Percentiles rank a stretch among this genome's conserved stretches.
Conservation (phyloP, 805 yeast species). For the Tetrapisispora iriomotensis region DNA sequence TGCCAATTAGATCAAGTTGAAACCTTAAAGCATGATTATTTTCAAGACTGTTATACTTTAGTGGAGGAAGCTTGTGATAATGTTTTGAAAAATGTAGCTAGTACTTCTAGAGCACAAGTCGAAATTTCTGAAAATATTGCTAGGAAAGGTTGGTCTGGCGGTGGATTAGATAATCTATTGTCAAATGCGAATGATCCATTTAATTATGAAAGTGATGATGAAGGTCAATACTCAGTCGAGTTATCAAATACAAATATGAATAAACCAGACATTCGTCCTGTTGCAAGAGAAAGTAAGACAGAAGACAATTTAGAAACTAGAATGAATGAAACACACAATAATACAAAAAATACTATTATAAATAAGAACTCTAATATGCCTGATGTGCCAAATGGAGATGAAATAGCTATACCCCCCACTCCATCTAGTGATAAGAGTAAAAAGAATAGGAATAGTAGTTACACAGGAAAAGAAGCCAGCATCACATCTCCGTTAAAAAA, state of each 20-base stretch:
- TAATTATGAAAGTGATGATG: slow-evolving; percentile 19
- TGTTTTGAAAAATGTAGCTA: slow-evolving; percentile 47
- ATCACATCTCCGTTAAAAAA: slow-evolving; percentile 4
- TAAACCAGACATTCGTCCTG: not conserved
- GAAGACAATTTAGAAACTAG: no score
- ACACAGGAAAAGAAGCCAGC: not conserved
- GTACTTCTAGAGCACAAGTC: slow-evolving; percentile 67
- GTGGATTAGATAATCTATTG: slow-evolving; percentile 66
- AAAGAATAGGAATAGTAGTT: not conserved
- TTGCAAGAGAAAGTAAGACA: not conserved
- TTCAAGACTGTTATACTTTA: slow-evolving; percentile 50
- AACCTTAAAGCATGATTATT: slow-evolving; percentile 62
- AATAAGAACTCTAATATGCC: no score
- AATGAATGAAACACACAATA: not conserved
- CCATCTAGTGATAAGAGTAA: not conserved
- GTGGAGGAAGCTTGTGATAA: slow-evolving; percentile 53
- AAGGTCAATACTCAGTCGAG: not conserved
- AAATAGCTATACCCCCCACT: no score
- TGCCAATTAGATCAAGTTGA: slow-evolving; percentile 73
- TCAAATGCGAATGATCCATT: slow-evolving; percentile 60
- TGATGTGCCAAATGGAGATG: no score
- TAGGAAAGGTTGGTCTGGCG: slow-evolving; percentile 78
- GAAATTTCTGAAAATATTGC: slow-evolving; percentile 77
- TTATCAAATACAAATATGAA: no score
- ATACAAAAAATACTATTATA: no score